Evolutionary conservation across 352 stramenopile species (phyloP).

Genomic region (Pythium aristosporum): DNA sequence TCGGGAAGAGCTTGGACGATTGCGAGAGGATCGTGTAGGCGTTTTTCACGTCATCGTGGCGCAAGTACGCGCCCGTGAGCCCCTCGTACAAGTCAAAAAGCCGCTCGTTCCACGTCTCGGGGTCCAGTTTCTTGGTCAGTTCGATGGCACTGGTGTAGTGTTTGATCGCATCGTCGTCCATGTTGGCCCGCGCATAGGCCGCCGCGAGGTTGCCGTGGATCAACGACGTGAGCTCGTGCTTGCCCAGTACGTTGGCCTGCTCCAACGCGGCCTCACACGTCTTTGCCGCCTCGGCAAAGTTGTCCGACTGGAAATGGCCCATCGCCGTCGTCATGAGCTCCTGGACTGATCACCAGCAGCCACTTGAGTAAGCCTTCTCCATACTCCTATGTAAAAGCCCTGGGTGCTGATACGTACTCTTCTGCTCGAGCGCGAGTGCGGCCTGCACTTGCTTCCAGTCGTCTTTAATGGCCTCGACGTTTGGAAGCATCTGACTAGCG

Average conservation of each 20-base stretch:
- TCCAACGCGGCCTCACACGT: constrained; percentile 44
- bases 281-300: constrained; percentile 52
- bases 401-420: background rate
- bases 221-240: constrained; percentile 60
- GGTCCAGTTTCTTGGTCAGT: constrained; percentile 28
- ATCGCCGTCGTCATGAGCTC: constrained; percentile 50
- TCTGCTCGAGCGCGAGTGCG: constrained; percentile 45
- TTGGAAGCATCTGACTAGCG: constrained; percentile 50
- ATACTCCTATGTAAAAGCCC: too few species aligned
- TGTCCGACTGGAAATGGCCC: constrained; percentile 58
- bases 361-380: background rate
- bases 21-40: constrained; percentile 57
- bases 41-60: constrained; percentile 50
- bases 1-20: constrained; percentile 43
- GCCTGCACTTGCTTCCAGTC: constrained; percentile 55
- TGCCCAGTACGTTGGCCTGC: constrained; percentile 50
- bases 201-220: constrained; percentile 69
- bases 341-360: constrained; percentile 34
- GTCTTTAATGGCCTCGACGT: constrained; percentile 45
- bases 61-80: constrained; percentile 51
- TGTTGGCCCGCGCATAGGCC: constrained; percentile 50
- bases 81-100: constrained; percentile 62
- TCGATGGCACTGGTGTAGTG: constrained; percentile 62
- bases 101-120: constrained; percentile 37
- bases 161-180: constrained; percentile 57